Evolutionary conservation across 2,329 filamentous ascomycete genomes (phyloP), one percentile per base, ranked within the genome.

Genomic region (Chaetomiaceae sp.): DNA sequence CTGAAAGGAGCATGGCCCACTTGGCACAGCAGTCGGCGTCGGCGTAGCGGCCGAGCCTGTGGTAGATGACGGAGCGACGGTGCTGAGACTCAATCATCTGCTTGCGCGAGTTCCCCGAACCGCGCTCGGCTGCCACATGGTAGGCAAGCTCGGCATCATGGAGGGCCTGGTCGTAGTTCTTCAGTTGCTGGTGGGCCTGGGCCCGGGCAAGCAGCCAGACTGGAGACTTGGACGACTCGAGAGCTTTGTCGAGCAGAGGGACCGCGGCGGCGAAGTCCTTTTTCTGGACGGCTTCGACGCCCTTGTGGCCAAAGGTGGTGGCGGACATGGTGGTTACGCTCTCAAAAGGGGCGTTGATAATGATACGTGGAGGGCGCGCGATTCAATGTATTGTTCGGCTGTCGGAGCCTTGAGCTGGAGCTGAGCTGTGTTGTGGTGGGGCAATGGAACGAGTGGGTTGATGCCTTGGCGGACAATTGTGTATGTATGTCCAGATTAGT

Each of bases 181-280:
- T 74, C 2, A 78, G 74, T 53, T 87, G 80, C 44, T 88, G 78
- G 64, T 90, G 85, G 34, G 89, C 89, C 37, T 84, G 89, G 4
- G 89, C 87, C 17, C 92, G 88, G 58, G 86, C 83, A 56, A 93
- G 81, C 55, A 92, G 85, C 80, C 93, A 96, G 43, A 79, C 71
- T 1, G 89, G 86, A 3, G 87, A 89, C 34, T 73, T 73, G 0
- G 85, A 82, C 12, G 75, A 75, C 54, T 81, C 70, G 30, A 95
- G 73, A 6, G 88, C 89, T 34, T 73, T 68, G 7, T 85, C 86
- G 56, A 86, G 85, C 60, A 83, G 78, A 31, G 73, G 66, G 59
- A 96, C 79, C 39, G 88, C 90, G 41, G 76, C 73, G 5, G 76
- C 70, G 67, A 82, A 92, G 54, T 91, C 77, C 44, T 77, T 77